A percentile compares a stretch with the other conserved stretches of the same genome.
Conservation (phyloP, 2,329 filamentous ascomycete genomes). For the Fusarium albosuccineum region DNA sequence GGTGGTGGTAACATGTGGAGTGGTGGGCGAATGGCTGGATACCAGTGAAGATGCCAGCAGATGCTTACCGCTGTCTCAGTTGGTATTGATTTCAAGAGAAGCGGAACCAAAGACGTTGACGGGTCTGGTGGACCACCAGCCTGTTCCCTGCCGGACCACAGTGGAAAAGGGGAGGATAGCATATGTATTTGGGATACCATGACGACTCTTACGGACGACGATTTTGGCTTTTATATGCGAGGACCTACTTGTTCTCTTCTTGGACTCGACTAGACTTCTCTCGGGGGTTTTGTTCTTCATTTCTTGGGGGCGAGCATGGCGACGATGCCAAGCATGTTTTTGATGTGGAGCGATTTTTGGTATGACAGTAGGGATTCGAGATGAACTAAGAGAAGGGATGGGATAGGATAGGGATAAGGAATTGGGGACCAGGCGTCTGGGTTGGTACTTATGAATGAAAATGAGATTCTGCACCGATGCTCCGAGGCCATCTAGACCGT, state of each 20-base stretch:
- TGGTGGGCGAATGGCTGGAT: slow-evolving; percentile 36
- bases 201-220: slow-evolving; percentile 33
- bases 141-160: background rate
- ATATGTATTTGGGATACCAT: slow-evolving; percentile 37
- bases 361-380: slow-evolving; percentile 20
- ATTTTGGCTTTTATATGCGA: slow-evolving; percentile 22
- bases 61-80: slow-evolving; percentile 5
- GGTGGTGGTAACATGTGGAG: slow-evolving; percentile 36
- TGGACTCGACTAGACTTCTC: slow-evolving; percentile 23
- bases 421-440: slow-evolving; percentile 22
- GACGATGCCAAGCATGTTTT: slow-evolving; percentile 8
- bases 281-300: slow-evolving; percentile 7
- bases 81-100: background rate
- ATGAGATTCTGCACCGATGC: background rate
- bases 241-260: slow-evolving; percentile 24
- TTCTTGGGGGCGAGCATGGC: slow-evolving; percentile 9
- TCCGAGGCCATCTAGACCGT: background rate
- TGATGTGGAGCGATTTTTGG: slow-evolving; percentile 27
- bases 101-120: background rate
- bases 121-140: background rate
- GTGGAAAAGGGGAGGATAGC: slow-evolving; percentile 18
- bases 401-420: background rate
- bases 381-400: slow-evolving; percentile 15
- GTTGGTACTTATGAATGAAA: slow-evolving; percentile 35
- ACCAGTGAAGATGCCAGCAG: slow-evolving; percentile 14